Evolutionary conservation across 2,329 filamentous ascomycete species (phyloP), one percentile per base, ranked within the genome.

Genomic region (Sporothrix mexicana): DNA sequence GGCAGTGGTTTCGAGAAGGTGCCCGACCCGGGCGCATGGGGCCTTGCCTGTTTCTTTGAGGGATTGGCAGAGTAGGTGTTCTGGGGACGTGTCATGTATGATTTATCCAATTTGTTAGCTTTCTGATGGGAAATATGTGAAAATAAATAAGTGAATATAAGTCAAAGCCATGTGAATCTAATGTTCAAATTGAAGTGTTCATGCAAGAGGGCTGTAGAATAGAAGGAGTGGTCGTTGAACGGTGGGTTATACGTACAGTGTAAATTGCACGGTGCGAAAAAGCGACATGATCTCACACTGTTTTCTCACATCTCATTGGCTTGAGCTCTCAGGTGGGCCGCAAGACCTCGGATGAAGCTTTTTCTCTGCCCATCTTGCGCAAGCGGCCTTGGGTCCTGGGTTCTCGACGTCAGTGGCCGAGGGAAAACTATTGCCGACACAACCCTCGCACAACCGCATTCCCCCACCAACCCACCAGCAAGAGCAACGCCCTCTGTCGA

Each of bases 31-130:
- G 96, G 96, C n/a, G 90, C 89, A 17, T 91, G 87, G 85, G 89
- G 89, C 0, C 79, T 98, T 76, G 91, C 92, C 47, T 89, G 91
- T 80, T 95, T 99, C 82, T 91, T 98, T 82, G 83, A 88, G 61
- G 96, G 95, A 0, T 79, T 98, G 78, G 91, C 92, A 20, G 86
- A 85, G 69, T 82, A 89, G 45, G 55, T 0, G 10, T 36, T 12
- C 45, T 8, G 25, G 45, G 23, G n/a, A 23, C 13, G 13, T 66
- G 20, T 66, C 20, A 2, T 66, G 45, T 66, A 45, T 66, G n/a
- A n/a, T n/a, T 51, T n/a, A n/a, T 9, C 61, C n/a, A 41, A 66
- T 66, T 25, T 10, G 23, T 45, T 66, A 66, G 61, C 41, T 15
- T 7, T 3, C 36, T 36, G 30, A n/a, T n/a, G n/a, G n/a, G n/a